Evolutionary conservation across 1,284 basidiomycete species (phyloP), one percentile per base, ranked within the genome.

Genomic region (Testicularia cyperi): DNA sequence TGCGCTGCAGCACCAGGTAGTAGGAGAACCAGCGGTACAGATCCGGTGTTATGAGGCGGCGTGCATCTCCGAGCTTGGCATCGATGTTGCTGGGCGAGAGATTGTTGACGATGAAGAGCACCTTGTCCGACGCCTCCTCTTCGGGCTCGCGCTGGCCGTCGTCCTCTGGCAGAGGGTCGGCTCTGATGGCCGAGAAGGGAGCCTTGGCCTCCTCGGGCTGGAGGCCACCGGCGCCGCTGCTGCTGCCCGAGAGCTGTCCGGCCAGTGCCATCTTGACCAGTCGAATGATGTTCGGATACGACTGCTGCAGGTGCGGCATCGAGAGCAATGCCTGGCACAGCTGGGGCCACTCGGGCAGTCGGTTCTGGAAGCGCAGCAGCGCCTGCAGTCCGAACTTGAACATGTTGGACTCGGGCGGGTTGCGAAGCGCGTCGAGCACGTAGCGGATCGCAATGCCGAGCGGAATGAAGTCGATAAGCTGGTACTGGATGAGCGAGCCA

Each of bases 61-160:
- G 52, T 4, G 68, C 68, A 13, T 68, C 64, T 23, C 51, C 47
- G 18, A 75, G 56, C 83, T 27, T 92, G 23, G 82, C 74, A 29
- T 92, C 90, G 63, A 96, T 90, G 77, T 98, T 98, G 78, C 82
- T 89, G 4, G 90, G 88, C 1, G 94, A 91, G 40, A 99, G 83
- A 70, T 99, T 97, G 81, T 98, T 99, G 79, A 99, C 86, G 69
- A 96, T 91, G 82, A 99, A 99, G 37, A 98, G 81, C 64, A 99
- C 91, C 70, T 86, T 87, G 82, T 99, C 95, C 18, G 91, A 90
- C 18, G 88, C 79, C 61, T 89, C 88, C 75, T 96, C 90, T 15
- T 87, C 84, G 3, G 94, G 95, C 41, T 81, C 78, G 38, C 40
- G 42, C 51, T 70, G 70, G 10, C 62, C 61, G 15, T 34, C 38